Base-by-base conservation (phyloP, 2,329 filamentous ascomycete genomes). In the Hypoxylon sp. region DNA sequence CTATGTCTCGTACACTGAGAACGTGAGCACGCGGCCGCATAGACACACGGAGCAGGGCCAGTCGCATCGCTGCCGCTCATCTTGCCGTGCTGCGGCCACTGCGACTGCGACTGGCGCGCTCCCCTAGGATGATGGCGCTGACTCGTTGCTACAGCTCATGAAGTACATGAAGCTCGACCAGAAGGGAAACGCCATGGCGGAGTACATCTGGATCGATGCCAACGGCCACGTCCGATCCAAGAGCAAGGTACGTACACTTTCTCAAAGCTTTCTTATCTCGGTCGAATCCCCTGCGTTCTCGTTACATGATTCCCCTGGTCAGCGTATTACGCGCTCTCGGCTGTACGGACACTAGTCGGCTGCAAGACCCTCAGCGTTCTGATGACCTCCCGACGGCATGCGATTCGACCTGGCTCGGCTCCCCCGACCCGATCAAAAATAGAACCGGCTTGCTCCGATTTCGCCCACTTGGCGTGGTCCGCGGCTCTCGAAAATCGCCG, bases 201-300 rank as follows among this genome's bases (percentile, higher is more conserved):
- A 97, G 82, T 97, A 97, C 81, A 88, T 97, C 83, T 97, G 94
- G 94, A 89, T 97, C 75, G 93, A 97, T 74, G 83, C 90, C 66
- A 78, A 81, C 66, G 92, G 93, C 75, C 88, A 89, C 72, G 85
- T 91, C 70, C 92, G 95, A 72, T 97, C 92, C 76, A 99, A 98
- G 84, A 94, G 90, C 74, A 96, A 92, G 85, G 94, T 97, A 83
- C 83, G 91, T 83, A 65, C 62, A 60, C 60, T 64, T 54, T 48
- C 48, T 60, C 46, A 8, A 18, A 17, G 27, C 42, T 48, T 56
- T 46, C 55, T 65, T 69, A 63, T 66, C 58, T 67, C 51, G 55
- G 48, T 62, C 67, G 63, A 69, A 68, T 68, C 48, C 48, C 55
- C 48, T 65, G 46, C 21, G 31, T 71, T 69, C 64, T 56, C 59